These are phyloP conservation scores for Azolla pinnata DNA, from an alignment of 75 land plant species.

Conservation along the genomic window DNA sequence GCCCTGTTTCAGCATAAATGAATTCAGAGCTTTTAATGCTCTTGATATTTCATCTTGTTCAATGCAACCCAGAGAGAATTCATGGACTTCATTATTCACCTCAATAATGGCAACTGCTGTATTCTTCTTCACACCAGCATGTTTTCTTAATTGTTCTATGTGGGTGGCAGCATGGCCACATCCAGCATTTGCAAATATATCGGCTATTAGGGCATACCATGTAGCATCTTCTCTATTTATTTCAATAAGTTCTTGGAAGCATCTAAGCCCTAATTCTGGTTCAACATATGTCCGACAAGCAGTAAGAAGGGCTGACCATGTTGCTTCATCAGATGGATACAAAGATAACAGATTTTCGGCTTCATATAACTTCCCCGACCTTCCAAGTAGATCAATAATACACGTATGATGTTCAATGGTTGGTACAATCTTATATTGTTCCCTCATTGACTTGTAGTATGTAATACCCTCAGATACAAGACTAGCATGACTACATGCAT, in stretches of 20 bases:
- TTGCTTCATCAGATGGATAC: constrained; percentile 1
- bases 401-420: constrained; percentile 14
- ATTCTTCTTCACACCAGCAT: constrained; percentile 19
- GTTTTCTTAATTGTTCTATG: constrained; percentile 23
- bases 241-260: neutral
- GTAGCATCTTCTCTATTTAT: neutral
- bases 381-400: constrained; percentile 27
- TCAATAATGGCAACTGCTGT: constrained; percentile 18
- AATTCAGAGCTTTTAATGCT: neutral
- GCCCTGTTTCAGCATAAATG: constrained; percentile 2
- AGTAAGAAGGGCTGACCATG: constrained; percentile 5
- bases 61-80: constrained; percentile 3
- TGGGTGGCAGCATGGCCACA: constrained; percentile 24
- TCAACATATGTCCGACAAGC: constrained; percentile 4
- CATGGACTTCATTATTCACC: constrained; percentile 1
- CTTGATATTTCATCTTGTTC: neutral
- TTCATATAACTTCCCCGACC: constrained; percentile 15
- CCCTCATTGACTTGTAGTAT: constrained; percentile 11
- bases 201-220: neutral
- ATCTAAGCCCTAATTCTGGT: neutral
- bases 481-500: constrained; percentile 16
- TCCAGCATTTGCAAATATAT: constrained; percentile 19
- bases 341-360: constrained; percentile 12
- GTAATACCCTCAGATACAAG: constrained; percentile 11
- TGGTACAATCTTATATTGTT: constrained; percentile 3